phyloP scores from a whole-genome alignment of 1,284 basidiomycete species.

The Leucoagaricus sp. region DNA sequence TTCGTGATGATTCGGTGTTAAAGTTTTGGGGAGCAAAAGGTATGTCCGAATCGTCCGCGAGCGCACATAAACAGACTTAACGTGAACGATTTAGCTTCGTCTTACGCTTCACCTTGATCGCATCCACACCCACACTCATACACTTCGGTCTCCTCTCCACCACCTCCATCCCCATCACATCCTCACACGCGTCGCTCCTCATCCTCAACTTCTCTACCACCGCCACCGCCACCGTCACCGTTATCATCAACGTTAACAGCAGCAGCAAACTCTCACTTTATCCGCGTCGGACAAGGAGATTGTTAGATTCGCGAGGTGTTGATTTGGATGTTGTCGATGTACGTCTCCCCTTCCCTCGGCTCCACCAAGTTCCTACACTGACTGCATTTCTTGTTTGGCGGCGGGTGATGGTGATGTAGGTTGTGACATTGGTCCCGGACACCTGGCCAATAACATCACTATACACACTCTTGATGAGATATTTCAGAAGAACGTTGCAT shows the following conservation, averaged over 20 bases:
- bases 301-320: conserved; percentile 80
- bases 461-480: conserved; percentile 77
- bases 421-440: conserved; percentile 70
- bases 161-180: neutral
- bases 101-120: conserved; percentile 49
- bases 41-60: conserved; percentile 23
- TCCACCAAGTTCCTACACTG: no score
- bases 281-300: conserved; percentile 63
- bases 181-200: neutral
- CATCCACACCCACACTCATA: conserved; percentile 4
- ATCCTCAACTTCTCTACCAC: neutral
- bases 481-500: conserved; percentile 78
- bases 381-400: no score
- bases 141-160: neutral
- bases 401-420: conserved; percentile 40
- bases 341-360: conserved; percentile 28
- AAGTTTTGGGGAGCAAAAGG: conserved; percentile 78
- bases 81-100: conserved; percentile 45
- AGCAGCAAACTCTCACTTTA: no score
- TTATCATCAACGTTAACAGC: neutral
- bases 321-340: conserved; percentile 81
- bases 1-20: conserved; percentile 47
- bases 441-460: conserved; percentile 75
- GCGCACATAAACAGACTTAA: no score
- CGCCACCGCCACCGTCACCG: neutral